phyloP scores from a whole-genome alignment of 2,329 filamentous ascomycete species.

The Ceratocystis albifundus region DNA sequence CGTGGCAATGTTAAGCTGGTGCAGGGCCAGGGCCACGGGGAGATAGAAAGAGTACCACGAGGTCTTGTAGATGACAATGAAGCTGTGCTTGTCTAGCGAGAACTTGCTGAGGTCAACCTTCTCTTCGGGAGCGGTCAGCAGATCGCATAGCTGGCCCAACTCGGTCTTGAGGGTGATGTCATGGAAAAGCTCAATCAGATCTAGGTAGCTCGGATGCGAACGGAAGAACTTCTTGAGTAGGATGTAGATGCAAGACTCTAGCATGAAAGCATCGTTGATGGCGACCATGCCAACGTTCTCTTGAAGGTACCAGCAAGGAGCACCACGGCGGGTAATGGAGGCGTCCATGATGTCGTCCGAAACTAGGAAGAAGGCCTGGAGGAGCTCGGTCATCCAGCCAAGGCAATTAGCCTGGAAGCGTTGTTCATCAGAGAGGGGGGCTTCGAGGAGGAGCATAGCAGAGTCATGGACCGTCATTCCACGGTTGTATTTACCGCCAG shows the following conservation, averaged over 20 bases:
- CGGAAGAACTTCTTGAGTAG: conserved; percentile 92
- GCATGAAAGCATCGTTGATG: conserved; percentile 97
- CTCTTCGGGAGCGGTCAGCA: conserved; percentile 92
- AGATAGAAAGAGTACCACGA: conserved; percentile 99
- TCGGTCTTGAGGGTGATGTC: conserved; percentile 90
- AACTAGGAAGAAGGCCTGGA: conserved; percentile 98
- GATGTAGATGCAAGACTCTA: conserved; percentile 80
- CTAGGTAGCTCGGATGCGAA: conserved; percentile 73
- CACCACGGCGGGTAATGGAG: conserved; percentile 85
- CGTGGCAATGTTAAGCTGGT: conserved; percentile 75
- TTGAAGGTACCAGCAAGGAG: conserved; percentile 93
- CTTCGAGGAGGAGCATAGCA: conserved; percentile 61
- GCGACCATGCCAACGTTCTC: conserved; percentile 85
- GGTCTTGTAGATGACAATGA: conserved; percentile 99
- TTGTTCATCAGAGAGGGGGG: conserved; percentile 63
- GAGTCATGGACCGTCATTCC: conserved; percentile 97
- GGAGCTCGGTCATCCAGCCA: conserved; percentile 95
- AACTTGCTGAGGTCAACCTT: conserved; percentile 89
- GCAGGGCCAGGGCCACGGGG: conserved; percentile 78
- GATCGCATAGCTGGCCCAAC: conserved; percentile 84
- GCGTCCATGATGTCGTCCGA: conserved; percentile 98
- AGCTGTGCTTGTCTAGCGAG: conserved; percentile 85
- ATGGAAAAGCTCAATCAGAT: conserved; percentile 92
- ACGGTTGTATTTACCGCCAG: conserved; percentile 96
- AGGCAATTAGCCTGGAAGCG: conserved; percentile 81